These are phyloP conservation scores for Fusarium tjaetaba DNA, from an alignment of 2,329 filamentous ascomycete genomes.

Conservation along the genomic window DNA sequence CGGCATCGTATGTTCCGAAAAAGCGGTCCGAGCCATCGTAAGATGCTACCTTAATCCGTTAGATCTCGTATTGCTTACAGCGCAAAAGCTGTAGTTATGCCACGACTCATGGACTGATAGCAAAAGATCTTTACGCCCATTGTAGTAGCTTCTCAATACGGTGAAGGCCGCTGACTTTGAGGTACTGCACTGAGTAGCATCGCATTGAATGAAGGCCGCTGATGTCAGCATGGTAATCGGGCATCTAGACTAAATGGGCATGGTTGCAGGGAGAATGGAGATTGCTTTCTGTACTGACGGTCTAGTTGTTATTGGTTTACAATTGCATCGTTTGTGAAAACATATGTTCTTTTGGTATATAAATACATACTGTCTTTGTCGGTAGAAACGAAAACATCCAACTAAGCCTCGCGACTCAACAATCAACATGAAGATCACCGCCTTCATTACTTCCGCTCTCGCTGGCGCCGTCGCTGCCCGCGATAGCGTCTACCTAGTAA, in stretches of 20 bases:
- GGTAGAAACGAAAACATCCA: neutral
- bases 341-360: rapidly evolving
- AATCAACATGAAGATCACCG: neutral
- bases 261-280: rapidly evolving
- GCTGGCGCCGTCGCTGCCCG: neutral
- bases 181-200: neutral
- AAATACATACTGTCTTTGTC: neutral
- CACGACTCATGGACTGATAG: too few species aligned
- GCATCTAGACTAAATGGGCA: neutral
- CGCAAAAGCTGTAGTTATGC: neutral
- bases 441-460: neutral
- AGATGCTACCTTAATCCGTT: neutral
- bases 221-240: neutral
- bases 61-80: neutral
- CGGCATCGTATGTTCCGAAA: neutral
- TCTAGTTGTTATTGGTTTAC: neutral
- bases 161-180: neutral
- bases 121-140: neutral
- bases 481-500: constrained; percentile 1
- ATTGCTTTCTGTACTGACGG: too few species aligned
- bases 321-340: rapidly evolving
- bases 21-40: neutral
- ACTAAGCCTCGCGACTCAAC: neutral
- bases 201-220: neutral
- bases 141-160: neutral